Conservation (phyloP, 306 rosid genomes). For the Acmispon strigosus region DNA sequence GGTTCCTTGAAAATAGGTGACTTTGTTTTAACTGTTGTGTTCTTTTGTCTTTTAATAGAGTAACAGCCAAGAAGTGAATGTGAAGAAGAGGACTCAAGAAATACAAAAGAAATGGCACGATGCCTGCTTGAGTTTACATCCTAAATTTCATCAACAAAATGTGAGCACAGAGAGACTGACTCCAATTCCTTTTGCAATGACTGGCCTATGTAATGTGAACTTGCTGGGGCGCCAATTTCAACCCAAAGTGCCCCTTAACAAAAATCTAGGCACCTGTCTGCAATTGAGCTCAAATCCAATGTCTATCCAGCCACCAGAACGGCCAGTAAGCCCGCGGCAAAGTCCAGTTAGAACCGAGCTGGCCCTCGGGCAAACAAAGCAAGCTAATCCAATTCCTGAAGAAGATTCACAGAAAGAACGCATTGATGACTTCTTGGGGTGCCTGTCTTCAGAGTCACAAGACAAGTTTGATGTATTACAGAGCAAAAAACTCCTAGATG, state of each 20-base stretch:
- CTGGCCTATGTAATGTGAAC: constrained; percentile 44
- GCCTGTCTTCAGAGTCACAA: constrained; percentile 62
- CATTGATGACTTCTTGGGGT: constrained; percentile 57
- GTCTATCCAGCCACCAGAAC: constrained; percentile 38
- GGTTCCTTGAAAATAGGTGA: background rate
- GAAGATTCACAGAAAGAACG: constrained; percentile 39
- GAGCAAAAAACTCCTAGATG: constrained; percentile 48
- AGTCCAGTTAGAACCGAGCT: constrained; percentile 76
- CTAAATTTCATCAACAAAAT: constrained; percentile 64
- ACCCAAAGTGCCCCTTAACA: constrained; percentile 55
- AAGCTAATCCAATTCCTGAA: constrained; percentile 24
- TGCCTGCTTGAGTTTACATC: constrained; percentile 62
- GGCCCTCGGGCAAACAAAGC: constrained; percentile 66
- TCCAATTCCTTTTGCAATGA: constrained; percentile 52
- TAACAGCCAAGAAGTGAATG: constrained; percentile 36
- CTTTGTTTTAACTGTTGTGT: background rate
- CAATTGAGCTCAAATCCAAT: constrained; percentile 45
- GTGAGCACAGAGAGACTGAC: constrained; percentile 44
- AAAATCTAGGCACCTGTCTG: constrained; percentile 51
- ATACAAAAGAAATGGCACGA: constrained; percentile 83
- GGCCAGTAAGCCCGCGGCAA: constrained; percentile 19
- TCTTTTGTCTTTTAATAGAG: constrained; percentile 30
- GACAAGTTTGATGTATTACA: constrained; percentile 49
- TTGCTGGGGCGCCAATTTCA: constrained; percentile 53
- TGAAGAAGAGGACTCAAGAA: constrained; percentile 56